Evolutionary conservation across 345 rosid genomes (phyloP), one percentile per base, ranked within the genome.

Genomic region (Gossypium thurberi): DNA sequence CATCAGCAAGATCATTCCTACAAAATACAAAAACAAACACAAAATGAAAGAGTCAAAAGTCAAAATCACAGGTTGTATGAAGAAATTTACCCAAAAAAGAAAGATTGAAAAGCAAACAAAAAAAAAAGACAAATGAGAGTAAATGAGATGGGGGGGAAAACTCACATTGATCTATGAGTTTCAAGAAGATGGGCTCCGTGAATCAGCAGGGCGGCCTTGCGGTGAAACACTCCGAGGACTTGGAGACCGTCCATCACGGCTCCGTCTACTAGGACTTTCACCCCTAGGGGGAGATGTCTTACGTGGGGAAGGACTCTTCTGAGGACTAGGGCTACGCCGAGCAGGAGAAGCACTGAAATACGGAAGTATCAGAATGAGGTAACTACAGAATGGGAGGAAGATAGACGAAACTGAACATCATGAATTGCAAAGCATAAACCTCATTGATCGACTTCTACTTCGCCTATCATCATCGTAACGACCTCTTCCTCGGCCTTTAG

Each of bases 331-430:
- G 60, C 86, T 83, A 56, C 75, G 83, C 48, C 73, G 81, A 75
- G 73, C 77, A 75, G 86, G 92, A 44, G 92, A 90, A 18, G 80
- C 84, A 77, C 86, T 86, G 70, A 70, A 62, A 51, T n/a, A 81
- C 7, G 21, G 17, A 18, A 25, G 8, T 43, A 52, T 46, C 44
- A 75, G 48, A 74, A 77, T 66, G 10, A 76, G 18, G n/a, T 28
- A 61, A 20, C 25, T 2, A 8, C 26, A 26, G 6, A 50, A 37
- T 18, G 42, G 7, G 72, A 44, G 17, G 17, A 23, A 1, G 12
- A 12, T 1, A 14, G 62, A 26, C 42, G 9, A 18, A 14, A 50
- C 6, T 71, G 13, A 0, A 51, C 3, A 70, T 15, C 55, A 17
- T 68, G 1, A 56, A 10, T 2, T 3, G 33, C 48, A 62, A 47